These are phyloP conservation scores for Iris macrosiphon DNA, from an alignment of 106 monocot genomes.

Conservation along the genomic window DNA sequence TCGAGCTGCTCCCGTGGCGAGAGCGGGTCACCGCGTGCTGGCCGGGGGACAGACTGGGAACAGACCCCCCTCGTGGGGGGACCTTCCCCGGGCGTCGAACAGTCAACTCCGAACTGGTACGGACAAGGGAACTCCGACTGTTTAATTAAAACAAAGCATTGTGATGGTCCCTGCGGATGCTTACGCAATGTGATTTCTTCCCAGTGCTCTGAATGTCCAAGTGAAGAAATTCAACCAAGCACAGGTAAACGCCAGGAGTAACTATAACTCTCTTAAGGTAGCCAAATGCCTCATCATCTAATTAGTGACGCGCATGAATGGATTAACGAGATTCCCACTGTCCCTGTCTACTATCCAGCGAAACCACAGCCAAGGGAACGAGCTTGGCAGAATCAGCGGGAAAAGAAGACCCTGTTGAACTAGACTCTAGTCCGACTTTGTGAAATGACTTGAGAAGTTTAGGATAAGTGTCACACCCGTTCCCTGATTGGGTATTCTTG, in stretches of 20 bases:
- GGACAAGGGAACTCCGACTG: constrained; percentile 21
- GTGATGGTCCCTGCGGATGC: constrained; percentile 16
- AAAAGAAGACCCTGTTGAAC: constrained; percentile 36
- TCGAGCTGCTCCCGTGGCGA: constrained; percentile 14
- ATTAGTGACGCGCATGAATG: constrained; percentile 60
- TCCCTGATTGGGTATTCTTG: no score
- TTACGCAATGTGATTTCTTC: constrained; percentile 19
- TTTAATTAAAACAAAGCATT: constrained; percentile 35
- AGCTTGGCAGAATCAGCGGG: constrained; percentile 25
- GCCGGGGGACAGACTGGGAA: constrained; percentile 16
- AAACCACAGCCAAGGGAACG: constrained; percentile 68
- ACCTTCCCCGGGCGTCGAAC: constrained; percentile 15
- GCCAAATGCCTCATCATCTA: constrained; percentile 67
- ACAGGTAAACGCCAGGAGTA: constrained; percentile 52
- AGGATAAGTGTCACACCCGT: constrained; percentile 26
- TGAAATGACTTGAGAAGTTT: constrained; percentile 24
- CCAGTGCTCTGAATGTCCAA: constrained; percentile 26
- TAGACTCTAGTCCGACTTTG: constrained; percentile 23
- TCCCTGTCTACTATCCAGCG: constrained; percentile 70
- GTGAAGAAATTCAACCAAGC: constrained; percentile 23
- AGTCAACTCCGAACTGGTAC: constrained; percentile 19
- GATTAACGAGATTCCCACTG: constrained; percentile 81
- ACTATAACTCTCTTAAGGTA: constrained; percentile 78
- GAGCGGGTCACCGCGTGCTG: constrained; percentile 14
- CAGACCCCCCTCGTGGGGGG: not conserved